phyloP scores from a whole-genome alignment of 306 rosid species.

The Betula pendula region DNA sequence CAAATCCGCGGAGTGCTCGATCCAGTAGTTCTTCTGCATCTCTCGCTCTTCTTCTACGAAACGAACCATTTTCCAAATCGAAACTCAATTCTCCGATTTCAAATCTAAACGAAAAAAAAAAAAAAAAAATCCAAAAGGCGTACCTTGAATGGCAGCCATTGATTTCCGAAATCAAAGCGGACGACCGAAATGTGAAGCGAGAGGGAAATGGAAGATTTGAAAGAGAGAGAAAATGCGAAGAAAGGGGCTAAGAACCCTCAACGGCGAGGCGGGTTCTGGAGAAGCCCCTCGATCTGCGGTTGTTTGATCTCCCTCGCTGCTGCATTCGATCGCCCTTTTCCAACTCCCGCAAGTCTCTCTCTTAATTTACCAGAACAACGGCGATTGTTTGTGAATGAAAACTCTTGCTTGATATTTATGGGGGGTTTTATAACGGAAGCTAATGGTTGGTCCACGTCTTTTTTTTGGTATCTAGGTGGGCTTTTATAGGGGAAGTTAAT shows the following conservation, averaged over 20 bases:
- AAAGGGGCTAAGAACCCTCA: constrained; percentile 50
- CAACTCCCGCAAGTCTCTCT: no score
- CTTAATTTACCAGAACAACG: no score
- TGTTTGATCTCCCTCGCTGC: constrained; percentile 57
- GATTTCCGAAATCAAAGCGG: background rate
- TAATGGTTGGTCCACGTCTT: no score
- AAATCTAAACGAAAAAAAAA: no score
- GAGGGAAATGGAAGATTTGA: background rate
- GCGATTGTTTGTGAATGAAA: no score
- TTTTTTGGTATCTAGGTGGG: no score
- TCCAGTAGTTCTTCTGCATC: constrained; percentile 80
- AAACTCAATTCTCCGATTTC: background rate
- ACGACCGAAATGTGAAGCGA: background rate
- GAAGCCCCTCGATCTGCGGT: constrained; percentile 94
- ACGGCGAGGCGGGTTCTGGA: constrained; percentile 75
- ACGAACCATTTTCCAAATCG: background rate
- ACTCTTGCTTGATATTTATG: no score
- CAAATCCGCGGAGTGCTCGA: constrained; percentile 60
- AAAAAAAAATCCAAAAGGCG: background rate
- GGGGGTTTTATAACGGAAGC: no score
- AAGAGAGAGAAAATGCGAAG: background rate
- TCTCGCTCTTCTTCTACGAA: constrained; percentile 55
- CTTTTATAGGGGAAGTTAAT: no score
- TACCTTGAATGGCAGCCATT: constrained; percentile 2
- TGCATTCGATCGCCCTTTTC: constrained; percentile 42